These are phyloP conservation scores for Serendipita indica DNA, from an alignment of 768 basidiomycete genomes.

Conservation along the genomic window DNA sequence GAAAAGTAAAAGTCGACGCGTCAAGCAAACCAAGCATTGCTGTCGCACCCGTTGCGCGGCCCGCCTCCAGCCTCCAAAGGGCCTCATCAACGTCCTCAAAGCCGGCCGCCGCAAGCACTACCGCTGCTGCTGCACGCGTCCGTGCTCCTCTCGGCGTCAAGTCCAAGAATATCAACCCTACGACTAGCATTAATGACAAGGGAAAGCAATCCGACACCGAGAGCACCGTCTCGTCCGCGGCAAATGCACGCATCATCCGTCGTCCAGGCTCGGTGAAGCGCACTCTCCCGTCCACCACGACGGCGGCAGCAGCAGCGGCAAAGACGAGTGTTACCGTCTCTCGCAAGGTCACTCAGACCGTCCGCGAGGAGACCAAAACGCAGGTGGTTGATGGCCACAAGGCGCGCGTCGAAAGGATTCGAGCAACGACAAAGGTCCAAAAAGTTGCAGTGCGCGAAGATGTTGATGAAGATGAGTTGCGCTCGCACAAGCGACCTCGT, in stretches of 20 bases:
- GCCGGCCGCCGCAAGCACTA: slow-evolving; percentile 18
- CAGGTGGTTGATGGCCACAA: background rate
- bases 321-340: slow-evolving; percentile 1
- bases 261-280: slow-evolving; percentile 6
- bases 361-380: background rate
- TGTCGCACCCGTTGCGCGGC: slow-evolving; percentile 30
- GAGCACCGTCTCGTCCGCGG: slow-evolving; percentile 30
- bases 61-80: slow-evolving; percentile 38
- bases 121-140: slow-evolving; percentile 14
- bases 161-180: background rate
- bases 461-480: slow-evolving; percentile 39
- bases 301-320: background rate
- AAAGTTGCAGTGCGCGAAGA: slow-evolving; percentile 26
- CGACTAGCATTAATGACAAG: slow-evolving; percentile 13
- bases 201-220: slow-evolving; percentile 25
- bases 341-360: slow-evolving; percentile 1
- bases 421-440: slow-evolving; percentile 11
- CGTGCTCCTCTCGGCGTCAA: background rate
- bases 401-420: background rate
- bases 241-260: slow-evolving; percentile 1
- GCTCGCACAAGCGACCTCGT: slow-evolving; percentile 57
- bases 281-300: slow-evolving; percentile 1
- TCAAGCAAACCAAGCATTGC: slow-evolving; percentile 14
- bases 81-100: slow-evolving; percentile 14
- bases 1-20: slow-evolving; percentile 17